Evolutionary conservation across 441 rosid genomes (phyloP).

Genomic region (Capsella rubella): DNA sequence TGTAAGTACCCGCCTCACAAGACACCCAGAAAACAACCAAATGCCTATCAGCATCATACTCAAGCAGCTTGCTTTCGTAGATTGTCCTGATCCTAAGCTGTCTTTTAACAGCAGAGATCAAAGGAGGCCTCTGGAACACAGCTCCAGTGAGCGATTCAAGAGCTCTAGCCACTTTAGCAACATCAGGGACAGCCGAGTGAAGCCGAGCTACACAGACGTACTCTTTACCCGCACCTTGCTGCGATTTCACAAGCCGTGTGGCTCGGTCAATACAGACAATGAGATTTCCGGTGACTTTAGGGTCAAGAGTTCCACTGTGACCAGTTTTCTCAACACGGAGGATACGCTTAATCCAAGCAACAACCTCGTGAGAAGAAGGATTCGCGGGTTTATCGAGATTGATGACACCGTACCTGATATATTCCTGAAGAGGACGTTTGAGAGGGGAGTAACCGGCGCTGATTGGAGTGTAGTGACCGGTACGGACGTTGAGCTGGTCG

Average conservation of each 20-base stretch:
- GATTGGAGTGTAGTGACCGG: conserved; percentile 95
- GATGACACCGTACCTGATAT: conserved; percentile 76
- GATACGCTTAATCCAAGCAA: conserved; percentile 94
- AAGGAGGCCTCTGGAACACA: conserved; percentile 86
- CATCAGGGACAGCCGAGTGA: conserved; percentile 81
- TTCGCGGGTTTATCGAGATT: conserved; percentile 93
- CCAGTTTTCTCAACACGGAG: conserved; percentile 84
- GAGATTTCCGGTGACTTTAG: conserved; percentile 89
- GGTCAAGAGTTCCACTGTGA: conserved; percentile 92
- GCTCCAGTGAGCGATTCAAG: conserved; percentile 90
- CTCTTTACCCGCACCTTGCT: conserved; percentile 96
- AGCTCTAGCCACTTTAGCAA: conserved; percentile 85
- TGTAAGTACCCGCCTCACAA: conserved; percentile 95
- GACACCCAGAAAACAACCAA: conserved; percentile 96
- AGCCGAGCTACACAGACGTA: conserved; percentile 92
- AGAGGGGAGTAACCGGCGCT: conserved; percentile 83
- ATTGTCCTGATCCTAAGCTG: conserved; percentile 94
- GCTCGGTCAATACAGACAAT: conserved; percentile 95
- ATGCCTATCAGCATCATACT: conserved; percentile 80
- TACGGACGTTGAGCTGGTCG: conserved; percentile 88
- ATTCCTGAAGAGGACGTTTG: conserved; percentile 78
- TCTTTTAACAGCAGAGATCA: conserved; percentile 90
- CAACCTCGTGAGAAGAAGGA: conserved; percentile 94
- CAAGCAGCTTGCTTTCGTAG: conserved; percentile 84
- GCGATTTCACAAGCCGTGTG: conserved; percentile 90